phyloP scores from a whole-genome alignment of 768 basidiomycete genomes.

The Plicaturopsis crispa region DNA sequence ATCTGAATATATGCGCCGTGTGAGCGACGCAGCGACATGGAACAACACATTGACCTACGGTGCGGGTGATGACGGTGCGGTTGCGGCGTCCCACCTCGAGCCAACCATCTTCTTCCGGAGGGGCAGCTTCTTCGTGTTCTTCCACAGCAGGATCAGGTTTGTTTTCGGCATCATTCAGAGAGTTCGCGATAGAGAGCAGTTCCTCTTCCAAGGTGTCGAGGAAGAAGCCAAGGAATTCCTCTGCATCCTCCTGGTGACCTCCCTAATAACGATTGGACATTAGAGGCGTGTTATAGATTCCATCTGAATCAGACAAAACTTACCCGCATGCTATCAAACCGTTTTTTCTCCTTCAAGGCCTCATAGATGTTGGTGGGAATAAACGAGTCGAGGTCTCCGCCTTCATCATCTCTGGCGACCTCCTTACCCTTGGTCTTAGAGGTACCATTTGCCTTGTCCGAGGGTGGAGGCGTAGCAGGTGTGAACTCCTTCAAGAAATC shows the following conservation, averaged over 20 bases:
- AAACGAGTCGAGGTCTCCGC: slow-evolving; percentile 58
- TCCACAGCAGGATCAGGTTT: slow-evolving; percentile 23
- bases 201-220: slow-evolving; percentile 94
- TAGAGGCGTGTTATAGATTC: not conserved
- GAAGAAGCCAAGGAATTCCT: slow-evolving; percentile 98
- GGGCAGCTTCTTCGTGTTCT: slow-evolving; percentile 34
- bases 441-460: slow-evolving; percentile 8
- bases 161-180: slow-evolving; percentile 21
- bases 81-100: slow-evolving; percentile 90
- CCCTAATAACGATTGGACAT: slow-evolving; percentile 47
- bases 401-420: slow-evolving; percentile 35
- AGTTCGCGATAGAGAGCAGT: slow-evolving; percentile 56
- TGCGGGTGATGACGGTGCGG: slow-evolving; percentile 69
- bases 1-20: slow-evolving; percentile 33
- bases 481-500: slow-evolving; percentile 76
- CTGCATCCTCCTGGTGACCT: slow-evolving; percentile 95
- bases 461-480: slow-evolving; percentile 13
- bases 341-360: slow-evolving; percentile 87
- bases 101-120: slow-evolving; percentile 67
- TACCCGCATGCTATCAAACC: slow-evolving; percentile 90
- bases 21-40: slow-evolving; percentile 2
- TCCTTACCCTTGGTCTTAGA: slow-evolving; percentile 27
- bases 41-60: slow-evolving; percentile 37
- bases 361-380: slow-evolving; percentile 84
- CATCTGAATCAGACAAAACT: slow-evolving; percentile 15